These are phyloP conservation scores for Colletotrichum neosansevieriae DNA, from an alignment of 2,329 filamentous ascomycete genomes.

Conservation along the genomic window DNA sequence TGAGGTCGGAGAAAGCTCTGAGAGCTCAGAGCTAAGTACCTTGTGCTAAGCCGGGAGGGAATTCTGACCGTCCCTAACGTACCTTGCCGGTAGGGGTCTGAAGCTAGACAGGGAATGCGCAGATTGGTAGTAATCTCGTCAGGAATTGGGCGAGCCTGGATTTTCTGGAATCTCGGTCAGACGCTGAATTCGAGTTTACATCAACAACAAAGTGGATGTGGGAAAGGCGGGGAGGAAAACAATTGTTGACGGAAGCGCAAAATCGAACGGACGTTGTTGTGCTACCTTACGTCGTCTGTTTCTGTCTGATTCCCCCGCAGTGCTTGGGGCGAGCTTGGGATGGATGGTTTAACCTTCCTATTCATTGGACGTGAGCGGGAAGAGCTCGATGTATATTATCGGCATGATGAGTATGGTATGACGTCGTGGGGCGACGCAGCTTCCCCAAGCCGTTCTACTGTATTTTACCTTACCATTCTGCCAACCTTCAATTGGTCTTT, in stretches of 20 bases:
- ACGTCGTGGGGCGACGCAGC: constrained; percentile 39
- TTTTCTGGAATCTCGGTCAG: constrained; percentile 24
- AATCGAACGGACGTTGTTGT: background rate
- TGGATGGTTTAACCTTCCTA: constrained; percentile 24
- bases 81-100: constrained; percentile 35
- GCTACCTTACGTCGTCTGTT: background rate
- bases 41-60: constrained; percentile 29
- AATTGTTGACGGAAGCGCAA: background rate
- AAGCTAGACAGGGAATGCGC: constrained; percentile 38
- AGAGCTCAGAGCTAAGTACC: constrained; percentile 30
- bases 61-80: constrained; percentile 36
- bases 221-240: constrained; percentile 8
- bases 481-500: background rate
- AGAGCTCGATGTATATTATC: constrained; percentile 30
- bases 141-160: constrained; percentile 29
- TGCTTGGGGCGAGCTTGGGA: constrained; percentile 25
- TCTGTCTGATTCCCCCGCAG: constrained; percentile 24
- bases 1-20: constrained; percentile 33
- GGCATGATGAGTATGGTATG: constrained; percentile 29
- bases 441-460: background rate
- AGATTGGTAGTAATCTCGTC: constrained; percentile 38
- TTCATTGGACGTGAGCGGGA: constrained; percentile 7
- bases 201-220: constrained; percentile 1
- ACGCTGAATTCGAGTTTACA: constrained; percentile 15
- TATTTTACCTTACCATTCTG: background rate